Evolutionary conservation across 129 eudicot species (phyloP).

Genomic region (Lactuca saligna): DNA sequence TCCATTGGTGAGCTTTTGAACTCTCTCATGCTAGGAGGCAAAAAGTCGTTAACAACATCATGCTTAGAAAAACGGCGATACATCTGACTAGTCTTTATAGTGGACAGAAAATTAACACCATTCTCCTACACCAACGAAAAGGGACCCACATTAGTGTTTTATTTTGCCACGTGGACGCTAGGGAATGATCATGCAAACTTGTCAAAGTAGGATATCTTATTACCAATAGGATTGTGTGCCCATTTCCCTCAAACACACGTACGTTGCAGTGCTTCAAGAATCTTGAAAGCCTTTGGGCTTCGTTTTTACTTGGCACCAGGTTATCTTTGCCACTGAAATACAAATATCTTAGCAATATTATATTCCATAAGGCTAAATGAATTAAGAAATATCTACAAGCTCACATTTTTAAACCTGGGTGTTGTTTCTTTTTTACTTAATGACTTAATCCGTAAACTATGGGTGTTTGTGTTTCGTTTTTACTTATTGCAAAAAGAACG

Average conservation of each 20-base stretch:
- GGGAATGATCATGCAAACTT: neutral
- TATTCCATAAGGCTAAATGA: neutral
- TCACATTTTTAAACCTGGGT: neutral
- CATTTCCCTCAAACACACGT: slow-evolving; percentile 60
- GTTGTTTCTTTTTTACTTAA: too few relatives aligned
- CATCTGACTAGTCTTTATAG: slow-evolving; percentile 50
- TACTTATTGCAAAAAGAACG: too few relatives aligned
- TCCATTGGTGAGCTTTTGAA: slow-evolving; percentile 41
- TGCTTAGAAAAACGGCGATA: slow-evolving; percentile 59
- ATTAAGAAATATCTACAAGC: slow-evolving; percentile 4
- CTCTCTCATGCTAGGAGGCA: slow-evolving; percentile 68
- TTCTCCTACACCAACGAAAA: slow-evolving; percentile 59
- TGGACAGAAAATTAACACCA: slow-evolving; percentile 64
- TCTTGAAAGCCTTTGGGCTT: slow-evolving; percentile 65
- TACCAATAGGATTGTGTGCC: slow-evolving; percentile 84
- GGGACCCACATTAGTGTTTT: neutral
- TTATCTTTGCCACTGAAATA: slow-evolving; percentile 75
- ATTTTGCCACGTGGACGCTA: neutral
- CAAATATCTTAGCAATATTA: slow-evolving; percentile 14
- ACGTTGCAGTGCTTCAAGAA: slow-evolving; percentile 54
- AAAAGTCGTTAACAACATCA: slow-evolving; percentile 66
- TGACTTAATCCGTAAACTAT: too few relatives aligned
- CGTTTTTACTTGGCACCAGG: slow-evolving; percentile 65
- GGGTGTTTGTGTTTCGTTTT: too few relatives aligned
- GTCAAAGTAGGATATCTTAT: slow-evolving; percentile 5